These are phyloP conservation scores for Botrytis elliptica DNA, from an alignment of 2,329 filamentous ascomycete species.

Conservation along the genomic window DNA sequence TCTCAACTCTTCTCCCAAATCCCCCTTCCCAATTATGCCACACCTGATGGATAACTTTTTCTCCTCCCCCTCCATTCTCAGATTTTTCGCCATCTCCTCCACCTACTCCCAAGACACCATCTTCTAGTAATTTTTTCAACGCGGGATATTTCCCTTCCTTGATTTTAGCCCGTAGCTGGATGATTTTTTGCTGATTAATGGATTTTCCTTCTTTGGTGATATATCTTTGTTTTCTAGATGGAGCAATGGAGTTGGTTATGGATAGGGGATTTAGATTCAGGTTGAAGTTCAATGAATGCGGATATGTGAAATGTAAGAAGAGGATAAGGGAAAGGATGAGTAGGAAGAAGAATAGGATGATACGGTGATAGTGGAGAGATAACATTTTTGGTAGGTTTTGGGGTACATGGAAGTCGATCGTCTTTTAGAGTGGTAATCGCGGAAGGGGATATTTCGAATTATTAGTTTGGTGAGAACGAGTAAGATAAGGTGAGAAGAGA, in stretches of 20 bases:
- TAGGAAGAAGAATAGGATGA: background rate
- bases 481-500: background rate
- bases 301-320: background rate
- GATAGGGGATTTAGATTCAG: background rate
- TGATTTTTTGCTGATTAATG: background rate
- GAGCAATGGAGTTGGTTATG: fast-evolving
- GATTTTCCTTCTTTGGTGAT: background rate
- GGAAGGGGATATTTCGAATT: fast-evolving
- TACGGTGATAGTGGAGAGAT: constrained; percentile 7
- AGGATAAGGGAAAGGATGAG: background rate
- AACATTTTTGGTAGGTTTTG: background rate
- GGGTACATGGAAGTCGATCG: background rate
- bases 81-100: fast-evolving
- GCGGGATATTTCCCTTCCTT: background rate
- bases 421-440: no score
- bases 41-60: constrained; percentile 7
- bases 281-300: background rate
- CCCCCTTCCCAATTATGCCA: constrained; percentile 1
- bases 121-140: background rate
- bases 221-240: background rate
- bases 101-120: background rate
- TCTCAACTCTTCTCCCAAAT: background rate
- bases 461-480: fast-evolving
- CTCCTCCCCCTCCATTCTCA: background rate
- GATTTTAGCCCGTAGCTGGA: background rate